Evolutionary conservation across 2,329 filamentous ascomycete genomes (phyloP), one percentile per base, ranked within the genome.

Genomic region (Xylariaceae sp.): DNA sequence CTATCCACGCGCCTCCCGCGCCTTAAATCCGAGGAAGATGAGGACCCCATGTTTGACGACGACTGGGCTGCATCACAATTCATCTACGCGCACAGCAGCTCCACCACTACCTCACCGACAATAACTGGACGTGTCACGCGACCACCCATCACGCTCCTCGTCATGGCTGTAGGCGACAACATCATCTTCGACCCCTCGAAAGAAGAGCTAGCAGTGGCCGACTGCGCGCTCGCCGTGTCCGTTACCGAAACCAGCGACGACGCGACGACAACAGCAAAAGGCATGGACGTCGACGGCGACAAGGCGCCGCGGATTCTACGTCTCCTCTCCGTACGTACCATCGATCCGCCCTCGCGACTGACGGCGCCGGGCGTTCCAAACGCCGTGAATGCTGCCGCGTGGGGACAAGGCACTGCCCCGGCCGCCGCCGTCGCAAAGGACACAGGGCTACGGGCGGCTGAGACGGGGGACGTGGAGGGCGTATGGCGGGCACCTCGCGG

Each of bases 1-100:
- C 84, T 96, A 59, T 86, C 89, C 32, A 92, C 94, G 5, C 85
- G 88, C 60, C 79, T 97, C 2, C 94, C 94, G 6, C 81, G 85
- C 30, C 78, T 96, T 50, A 89, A 89, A 69, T 96, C 91, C 1
- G 88, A 95, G 71, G 83, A 83, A 55, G 92, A 97, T 73, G 94
- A 99, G 74, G 94, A 99, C 65, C 94, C 94, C 9, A 85, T 96
- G 68, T 99, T 99, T 73, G 88, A 96, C 74, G 94, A 99, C 73
- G 94, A 99, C 74, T 99, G 94, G 94, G 89, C 88, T 60, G 88
- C 87, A 12, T 85, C 91, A 1, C 79, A 83, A 19, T 85, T 84
- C 54, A 76, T 99, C 32, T 99, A 95, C 73, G 80, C 85, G 1
- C 79, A 78, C 56, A 68, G 45, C 12, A 64, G 55, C 50, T 65